Conservation (phyloP, 2,329 filamentous ascomycete genomes). For the Rhynchosporium secalis region DNA sequence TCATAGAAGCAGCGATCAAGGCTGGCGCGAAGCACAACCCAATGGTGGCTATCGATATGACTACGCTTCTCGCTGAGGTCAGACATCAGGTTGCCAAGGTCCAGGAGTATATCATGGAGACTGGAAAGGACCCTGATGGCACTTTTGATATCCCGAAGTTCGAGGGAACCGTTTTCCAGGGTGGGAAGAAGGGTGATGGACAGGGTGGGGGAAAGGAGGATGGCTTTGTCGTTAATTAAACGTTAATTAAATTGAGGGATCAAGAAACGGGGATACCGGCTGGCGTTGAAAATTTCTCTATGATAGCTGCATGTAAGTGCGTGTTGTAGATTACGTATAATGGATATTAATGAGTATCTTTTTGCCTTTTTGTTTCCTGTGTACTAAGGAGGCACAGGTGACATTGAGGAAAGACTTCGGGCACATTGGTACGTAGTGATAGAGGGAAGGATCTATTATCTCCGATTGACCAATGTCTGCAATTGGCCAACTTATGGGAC, state of each 20-base stretch:
- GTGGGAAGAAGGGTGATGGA: conserved; percentile 15
- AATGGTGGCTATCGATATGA: conserved; percentile 47
- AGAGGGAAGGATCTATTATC: too few species aligned
- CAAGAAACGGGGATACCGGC: background rate
- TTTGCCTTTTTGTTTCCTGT: background rate
- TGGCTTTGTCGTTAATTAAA: conserved; percentile 38
- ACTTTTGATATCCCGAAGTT: conserved; percentile 53
- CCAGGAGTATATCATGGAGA: conserved; percentile 51
- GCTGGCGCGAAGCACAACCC: conserved; percentile 51
- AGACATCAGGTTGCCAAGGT: conserved; percentile 50
- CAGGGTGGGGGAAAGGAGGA: conserved; percentile 31
- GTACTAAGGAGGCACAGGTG: too few species aligned
- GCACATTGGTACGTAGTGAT: too few species aligned
- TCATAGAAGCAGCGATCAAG: conserved; percentile 55
- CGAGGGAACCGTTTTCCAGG: conserved; percentile 35
- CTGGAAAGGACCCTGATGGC: conserved; percentile 54
- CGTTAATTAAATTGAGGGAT: conserved; percentile 31
- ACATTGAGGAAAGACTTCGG: too few species aligned
- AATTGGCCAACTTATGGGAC: too few species aligned
- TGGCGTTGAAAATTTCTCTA: too few species aligned
- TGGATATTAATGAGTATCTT: background rate
- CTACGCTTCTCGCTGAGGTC: conserved; percentile 50
- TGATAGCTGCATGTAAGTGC: background rate
- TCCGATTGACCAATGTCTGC: too few species aligned
- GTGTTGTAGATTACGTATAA: background rate